Base-by-base conservation (phyloP, 2,329 filamentous ascomycete genomes). In the Fusarium acutatum region DNA sequence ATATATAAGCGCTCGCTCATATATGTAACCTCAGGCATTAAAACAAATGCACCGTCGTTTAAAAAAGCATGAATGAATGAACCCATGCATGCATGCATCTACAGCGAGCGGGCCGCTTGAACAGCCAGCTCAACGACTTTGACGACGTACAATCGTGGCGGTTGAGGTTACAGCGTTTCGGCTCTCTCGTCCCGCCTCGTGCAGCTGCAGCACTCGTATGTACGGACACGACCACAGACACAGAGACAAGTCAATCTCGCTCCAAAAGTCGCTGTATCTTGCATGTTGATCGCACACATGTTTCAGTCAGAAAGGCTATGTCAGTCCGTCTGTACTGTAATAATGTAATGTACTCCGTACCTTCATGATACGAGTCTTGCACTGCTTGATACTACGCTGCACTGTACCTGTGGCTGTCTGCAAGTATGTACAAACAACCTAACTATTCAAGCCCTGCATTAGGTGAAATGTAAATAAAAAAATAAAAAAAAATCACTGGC, bases 211-310 rank as follows among this genome's bases (percentile, higher is more conserved):
- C 44, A 56, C 41, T 64, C 59, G 54, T 60, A 65, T 58, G 41
- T 60, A 65, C 63, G 41, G 35, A 40, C 22, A 60, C 43, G 54
- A 37, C 32, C 46, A 41, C 28, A 52, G 18, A 46, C 28, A 50
- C 44, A 61, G 28, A 35, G 47, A 35, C 46, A 38, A 30, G 61
- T 64, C 52, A 59, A 52, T 69, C 59, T 69, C 69, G 68, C 53
- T 65, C 60, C 40, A 50, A 30, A 44, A 58, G 50, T 40, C 50
- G 46, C 56, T 66, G 54, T 32, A 71, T 67, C 69, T 71, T 59
- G 69, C 69, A 71, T 67, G 59, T 66, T 52, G 35, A 71, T 71
- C 41, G 59, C 52, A 64, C 67, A 66, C 41, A 46, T 56, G 71
- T 68, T 71, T 68, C 67, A 47, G 50, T 40, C 61, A 64, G 30